Evolutionary conservation across 345 rosid genomes (phyloP).

Genomic region (Salix udensis): DNA sequence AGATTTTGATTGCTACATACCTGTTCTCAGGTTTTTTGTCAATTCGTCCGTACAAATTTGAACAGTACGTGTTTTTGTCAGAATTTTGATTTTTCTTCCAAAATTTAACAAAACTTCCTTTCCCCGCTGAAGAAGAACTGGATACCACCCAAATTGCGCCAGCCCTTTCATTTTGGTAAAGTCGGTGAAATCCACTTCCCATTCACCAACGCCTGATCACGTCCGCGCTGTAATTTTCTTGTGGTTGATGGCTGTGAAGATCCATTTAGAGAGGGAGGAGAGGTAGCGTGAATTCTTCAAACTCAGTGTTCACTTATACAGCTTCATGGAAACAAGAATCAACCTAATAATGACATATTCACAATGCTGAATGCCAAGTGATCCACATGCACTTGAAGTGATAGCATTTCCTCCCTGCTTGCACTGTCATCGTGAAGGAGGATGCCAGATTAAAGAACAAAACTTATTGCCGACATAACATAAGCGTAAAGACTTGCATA

Average conservation of each 20-base stretch:
- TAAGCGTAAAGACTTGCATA: no score
- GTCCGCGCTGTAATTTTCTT: constrained; percentile 30
- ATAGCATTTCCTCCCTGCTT: accelerated
- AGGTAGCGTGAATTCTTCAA: constrained; percentile 7
- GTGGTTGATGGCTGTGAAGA: constrained; percentile 28
- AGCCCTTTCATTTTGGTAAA: not conserved
- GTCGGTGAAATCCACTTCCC: constrained; percentile 31
- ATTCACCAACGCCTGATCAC: constrained; percentile 9
- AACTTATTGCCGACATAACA: no score
- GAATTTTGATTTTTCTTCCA: no score
- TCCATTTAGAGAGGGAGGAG: constrained; percentile 30
- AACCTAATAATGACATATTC: not conserved
- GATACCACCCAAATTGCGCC: constrained; percentile 6
- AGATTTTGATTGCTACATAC: no score
- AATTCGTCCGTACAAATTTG: no score
- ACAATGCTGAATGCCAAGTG: constrained; percentile 8
- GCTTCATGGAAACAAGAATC: constrained; percentile 16
- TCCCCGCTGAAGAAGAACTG: not conserved
- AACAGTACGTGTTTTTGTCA: no score
- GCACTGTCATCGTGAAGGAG: not conserved
- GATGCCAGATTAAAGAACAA: not conserved
- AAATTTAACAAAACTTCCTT: not conserved
- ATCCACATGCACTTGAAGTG: constrained; percentile 24
- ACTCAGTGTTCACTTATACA: constrained; percentile 29
- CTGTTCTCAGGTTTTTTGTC: no score